phyloP scores from a whole-genome alignment of 805 yeast species.

The Crinitomyces ghanaensis region DNA sequence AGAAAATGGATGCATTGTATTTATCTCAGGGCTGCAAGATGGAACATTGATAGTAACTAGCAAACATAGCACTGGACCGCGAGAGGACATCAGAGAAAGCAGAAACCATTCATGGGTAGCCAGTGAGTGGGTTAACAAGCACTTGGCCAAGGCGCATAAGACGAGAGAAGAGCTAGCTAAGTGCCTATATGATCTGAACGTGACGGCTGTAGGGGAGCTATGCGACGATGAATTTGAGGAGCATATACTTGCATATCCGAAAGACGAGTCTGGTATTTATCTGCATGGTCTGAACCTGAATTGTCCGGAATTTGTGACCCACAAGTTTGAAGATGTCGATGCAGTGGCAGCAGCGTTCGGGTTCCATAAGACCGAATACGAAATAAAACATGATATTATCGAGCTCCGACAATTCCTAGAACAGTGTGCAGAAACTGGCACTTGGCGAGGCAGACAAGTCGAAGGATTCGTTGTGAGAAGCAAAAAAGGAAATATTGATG shows the following conservation, averaged over 20 bases:
- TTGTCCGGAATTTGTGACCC: slow-evolving; percentile 49
- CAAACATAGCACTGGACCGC: slow-evolving; percentile 74
- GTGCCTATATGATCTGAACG: slow-evolving; percentile 36
- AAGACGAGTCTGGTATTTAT: slow-evolving; percentile 66
- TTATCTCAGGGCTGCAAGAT: slow-evolving; percentile 63
- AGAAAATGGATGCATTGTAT: slow-evolving; percentile 88
- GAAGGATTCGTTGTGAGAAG: slow-evolving; percentile 93
- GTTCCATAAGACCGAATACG: slow-evolving; percentile 46
- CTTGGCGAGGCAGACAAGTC: slow-evolving; percentile 56
- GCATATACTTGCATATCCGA: slow-evolving; percentile 68
- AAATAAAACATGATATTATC: slow-evolving; percentile 29
- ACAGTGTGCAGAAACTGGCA: slow-evolving; percentile 51
- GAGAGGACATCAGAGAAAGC: slow-evolving; percentile 32
- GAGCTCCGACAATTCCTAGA: slow-evolving; percentile 43
- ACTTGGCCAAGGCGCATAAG: slow-evolving; percentile 34
- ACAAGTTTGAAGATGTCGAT: slow-evolving; percentile 47
- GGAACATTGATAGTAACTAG: slow-evolving; percentile 81
- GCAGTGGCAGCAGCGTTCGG: slow-evolving; percentile 59
- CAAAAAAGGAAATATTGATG: slow-evolving; percentile 19
- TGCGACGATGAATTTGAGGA: slow-evolving; percentile 94
- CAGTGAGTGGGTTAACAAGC: slow-evolving; percentile 42
- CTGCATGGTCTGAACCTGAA: slow-evolving; percentile 81
- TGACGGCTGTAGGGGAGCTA: slow-evolving; percentile 84
- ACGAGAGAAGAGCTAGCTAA: slow-evolving; percentile 43
- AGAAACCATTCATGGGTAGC: slow-evolving; percentile 73